These are phyloP conservation scores for Rutstroemia sydowiana DNA, from an alignment of 2,329 filamentous ascomycete species.

Conservation along the genomic window DNA sequence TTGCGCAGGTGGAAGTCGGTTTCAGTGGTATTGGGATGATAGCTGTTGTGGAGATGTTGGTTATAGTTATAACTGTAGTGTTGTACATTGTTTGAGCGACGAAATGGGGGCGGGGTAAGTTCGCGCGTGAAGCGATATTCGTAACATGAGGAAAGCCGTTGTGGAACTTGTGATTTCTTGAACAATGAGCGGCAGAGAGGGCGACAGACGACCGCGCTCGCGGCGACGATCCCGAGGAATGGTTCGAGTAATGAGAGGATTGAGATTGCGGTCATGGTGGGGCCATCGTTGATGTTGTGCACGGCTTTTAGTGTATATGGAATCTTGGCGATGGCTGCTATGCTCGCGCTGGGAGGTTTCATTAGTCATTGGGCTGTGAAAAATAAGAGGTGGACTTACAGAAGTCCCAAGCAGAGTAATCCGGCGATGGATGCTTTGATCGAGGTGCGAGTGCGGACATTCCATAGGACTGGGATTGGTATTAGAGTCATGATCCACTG, in stretches of 20 bases:
- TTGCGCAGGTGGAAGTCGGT: too few species aligned
- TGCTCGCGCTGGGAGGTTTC: not conserved
- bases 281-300: not conserved
- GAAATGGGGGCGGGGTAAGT: too few species aligned
- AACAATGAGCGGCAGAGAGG: not conserved
- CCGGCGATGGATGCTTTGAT: not conserved
- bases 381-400: not conserved
- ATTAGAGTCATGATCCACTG: not conserved
- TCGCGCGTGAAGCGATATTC: too few species aligned
- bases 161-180: too few species aligned
- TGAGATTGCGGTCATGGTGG: not conserved
- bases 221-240: not conserved
- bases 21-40: too few species aligned
- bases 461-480: not conserved
- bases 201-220: not conserved
- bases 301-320: not conserved
- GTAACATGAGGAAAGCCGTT: too few species aligned
- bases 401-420: not conserved
- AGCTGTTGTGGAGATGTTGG: too few species aligned
- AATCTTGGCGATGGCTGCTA: not conserved
- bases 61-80: too few species aligned
- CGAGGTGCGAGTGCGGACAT: not conserved
- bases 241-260: not conserved
- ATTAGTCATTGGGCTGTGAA: not conserved
- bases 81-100: too few species aligned